A percentile compares a stretch with the other conserved stretches of the same genome.
Evolutionary conservation across 352 stramenopile species (phyloP).

Genomic region (Plasmopara viticola): DNA sequence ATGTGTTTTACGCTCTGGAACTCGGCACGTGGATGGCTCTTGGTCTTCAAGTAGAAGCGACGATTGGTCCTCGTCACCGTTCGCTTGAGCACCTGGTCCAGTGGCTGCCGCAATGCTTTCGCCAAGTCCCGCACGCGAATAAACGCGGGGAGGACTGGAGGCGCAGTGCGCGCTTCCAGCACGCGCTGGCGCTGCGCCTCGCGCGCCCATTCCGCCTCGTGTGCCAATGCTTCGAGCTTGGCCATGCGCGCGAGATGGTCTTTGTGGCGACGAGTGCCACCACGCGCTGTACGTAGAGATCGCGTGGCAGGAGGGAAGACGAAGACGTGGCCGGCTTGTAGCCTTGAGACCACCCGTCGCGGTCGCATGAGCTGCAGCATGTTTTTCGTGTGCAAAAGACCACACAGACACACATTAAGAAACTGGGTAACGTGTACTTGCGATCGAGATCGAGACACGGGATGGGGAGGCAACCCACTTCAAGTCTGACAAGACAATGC

Average conservation of each 20-base stretch:
- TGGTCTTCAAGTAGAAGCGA: conserved; percentile 43
- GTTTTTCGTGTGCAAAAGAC: not conserved
- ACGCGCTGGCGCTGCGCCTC: conserved; percentile 19
- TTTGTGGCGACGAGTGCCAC: conserved; percentile 19
- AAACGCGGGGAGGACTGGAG: conserved; percentile 30
- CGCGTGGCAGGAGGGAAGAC: conserved; percentile 4
- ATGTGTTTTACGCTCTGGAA: conserved; percentile 78
- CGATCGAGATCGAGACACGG: too few relatives aligned
- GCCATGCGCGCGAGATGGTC: conserved; percentile 19
- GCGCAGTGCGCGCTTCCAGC: conserved; percentile 16
- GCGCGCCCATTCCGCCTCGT: conserved; percentile 9
- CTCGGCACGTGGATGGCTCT: conserved; percentile 37
- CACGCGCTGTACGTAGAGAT: conserved; percentile 25
- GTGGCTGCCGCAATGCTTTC: conserved; percentile 54
- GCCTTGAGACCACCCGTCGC: conserved; percentile 2
- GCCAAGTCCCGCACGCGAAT: conserved; percentile 72
- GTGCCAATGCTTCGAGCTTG: conserved; percentile 6
- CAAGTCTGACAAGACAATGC: conserved; percentile 22
- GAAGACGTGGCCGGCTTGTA: conserved; percentile 4
- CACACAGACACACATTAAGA: not conserved
- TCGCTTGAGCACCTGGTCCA: conserved; percentile 67
- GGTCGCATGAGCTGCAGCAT: conserved; percentile 16
- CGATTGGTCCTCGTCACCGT: conserved; percentile 51
- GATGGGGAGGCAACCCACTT: not conserved
- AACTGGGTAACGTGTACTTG: too few relatives aligned